Evolutionary conservation across 805 yeast genomes (phyloP).

Genomic region (Hanseniaspora lachancei): DNA sequence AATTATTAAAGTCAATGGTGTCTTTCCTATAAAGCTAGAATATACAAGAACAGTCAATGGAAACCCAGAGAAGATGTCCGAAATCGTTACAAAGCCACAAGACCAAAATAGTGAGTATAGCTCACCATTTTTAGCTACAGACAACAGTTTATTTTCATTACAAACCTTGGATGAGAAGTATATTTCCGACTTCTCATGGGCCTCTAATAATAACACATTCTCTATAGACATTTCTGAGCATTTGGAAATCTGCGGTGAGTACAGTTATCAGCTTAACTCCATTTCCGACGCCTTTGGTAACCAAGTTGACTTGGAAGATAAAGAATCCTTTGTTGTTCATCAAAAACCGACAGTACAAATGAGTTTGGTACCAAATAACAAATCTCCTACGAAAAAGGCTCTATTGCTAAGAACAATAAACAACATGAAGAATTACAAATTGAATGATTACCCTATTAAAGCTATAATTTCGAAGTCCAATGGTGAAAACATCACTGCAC

Average conservation of each 20-base stretch:
- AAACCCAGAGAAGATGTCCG: slow-evolving; percentile 22
- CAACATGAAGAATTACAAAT: slow-evolving; percentile 19
- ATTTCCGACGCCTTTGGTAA: slow-evolving; percentile 61
- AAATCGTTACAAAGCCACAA: slow-evolving; percentile 40
- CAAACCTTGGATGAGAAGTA: slow-evolving; percentile 20
- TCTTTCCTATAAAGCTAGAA: slow-evolving; percentile 57
- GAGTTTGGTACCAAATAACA: slow-evolving; percentile 12
- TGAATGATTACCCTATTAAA: slow-evolving; percentile 25
- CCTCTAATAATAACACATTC: slow-evolving; percentile 30
- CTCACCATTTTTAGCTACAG: slow-evolving; percentile 36
- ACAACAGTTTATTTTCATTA: slow-evolving; percentile 19
- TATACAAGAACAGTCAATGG: slow-evolving; percentile 37
- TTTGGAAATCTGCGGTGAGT: slow-evolving; percentile 36
- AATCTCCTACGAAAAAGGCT: slow-evolving; percentile 30
- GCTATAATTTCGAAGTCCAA: slow-evolving; percentile 25
- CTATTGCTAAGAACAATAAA: slow-evolving; percentile 19
- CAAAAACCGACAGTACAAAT: slow-evolving; percentile 33
- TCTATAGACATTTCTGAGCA: slow-evolving; percentile 33
- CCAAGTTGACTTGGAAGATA: slow-evolving; percentile 30
- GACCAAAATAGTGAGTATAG: slow-evolving; percentile 23
- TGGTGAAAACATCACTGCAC: slow-evolving; percentile 13
- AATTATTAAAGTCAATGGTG: slow-evolving; percentile 50
- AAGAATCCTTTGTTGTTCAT: slow-evolving; percentile 26
- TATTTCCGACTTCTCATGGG: slow-evolving; percentile 32
- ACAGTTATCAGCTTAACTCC: slow-evolving; percentile 43